A percentile compares a stretch with the other conserved stretches of the same genome.
Conservation (phyloP, 805 yeast genomes). For the Debaryomyces maramus region DNA sequence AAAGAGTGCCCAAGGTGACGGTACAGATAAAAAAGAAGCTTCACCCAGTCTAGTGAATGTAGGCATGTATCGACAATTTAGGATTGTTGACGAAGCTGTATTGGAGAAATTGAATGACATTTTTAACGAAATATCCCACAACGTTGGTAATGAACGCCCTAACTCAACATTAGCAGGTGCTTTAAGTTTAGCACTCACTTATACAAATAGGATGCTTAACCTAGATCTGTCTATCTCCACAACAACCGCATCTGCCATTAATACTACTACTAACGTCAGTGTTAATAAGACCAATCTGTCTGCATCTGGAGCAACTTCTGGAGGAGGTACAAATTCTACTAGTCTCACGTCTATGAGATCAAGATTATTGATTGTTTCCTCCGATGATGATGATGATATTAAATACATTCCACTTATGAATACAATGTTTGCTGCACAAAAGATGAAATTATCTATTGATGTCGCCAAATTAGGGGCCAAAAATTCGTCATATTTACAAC, state of each 20-base stretch:
- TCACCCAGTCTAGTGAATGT: conserved; percentile 38
- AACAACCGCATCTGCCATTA: conserved; percentile 45
- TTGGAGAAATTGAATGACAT: conserved; percentile 52
- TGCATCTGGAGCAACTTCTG: conserved; percentile 11
- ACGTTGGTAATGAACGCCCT: conserved; percentile 40
- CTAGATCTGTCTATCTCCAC: conserved; percentile 47
- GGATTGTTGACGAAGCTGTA: conserved; percentile 73
- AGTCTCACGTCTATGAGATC: conserved; percentile 33
- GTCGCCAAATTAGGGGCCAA: conserved; percentile 71
- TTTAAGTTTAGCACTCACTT: conserved; percentile 75
- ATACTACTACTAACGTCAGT: conserved; percentile 33
- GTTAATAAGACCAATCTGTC: conserved; percentile 11
- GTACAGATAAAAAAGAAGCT: conserved; percentile 4
- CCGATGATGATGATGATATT: conserved; percentile 72
- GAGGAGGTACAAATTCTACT: conserved; percentile 13
- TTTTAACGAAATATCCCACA: conserved; percentile 16
- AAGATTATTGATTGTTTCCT: conserved; percentile 56
- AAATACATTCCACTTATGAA: conserved; percentile 94
- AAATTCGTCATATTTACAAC: conserved; percentile 84
- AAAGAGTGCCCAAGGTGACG: conserved; percentile 7
- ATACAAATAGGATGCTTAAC: conserved; percentile 66
- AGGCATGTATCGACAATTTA: conserved; percentile 84
- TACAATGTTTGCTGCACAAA: conserved; percentile 93
- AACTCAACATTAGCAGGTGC: conserved; percentile 63
- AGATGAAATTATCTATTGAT: conserved; percentile 84